A percentile compares a stretch with the other conserved stretches of the same genome.
phyloP scores from a whole-genome alignment of 768 basidiomycete species.

The Pilatotrama ljubarskyi region DNA sequence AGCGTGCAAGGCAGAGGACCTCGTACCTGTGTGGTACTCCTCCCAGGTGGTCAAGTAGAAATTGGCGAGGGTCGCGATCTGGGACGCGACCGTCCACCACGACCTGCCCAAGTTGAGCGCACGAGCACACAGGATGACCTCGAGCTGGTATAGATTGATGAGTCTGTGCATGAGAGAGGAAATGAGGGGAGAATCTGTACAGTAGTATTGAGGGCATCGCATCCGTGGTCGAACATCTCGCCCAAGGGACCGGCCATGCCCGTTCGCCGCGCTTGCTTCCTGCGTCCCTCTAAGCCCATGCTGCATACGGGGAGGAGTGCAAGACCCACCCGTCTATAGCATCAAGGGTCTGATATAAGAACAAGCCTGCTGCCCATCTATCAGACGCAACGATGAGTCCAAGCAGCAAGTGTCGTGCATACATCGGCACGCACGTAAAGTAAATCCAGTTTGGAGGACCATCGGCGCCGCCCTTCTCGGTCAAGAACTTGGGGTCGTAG shows the following conservation, averaged over 20 bases:
- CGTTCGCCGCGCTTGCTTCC: slow-evolving; percentile 93
- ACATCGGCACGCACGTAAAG: slow-evolving; percentile 62
- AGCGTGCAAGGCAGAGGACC: too few relatives aligned
- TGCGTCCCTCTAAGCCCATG: slow-evolving; percentile 28
- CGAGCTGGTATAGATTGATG: slow-evolving; percentile 54
- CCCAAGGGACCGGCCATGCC: slow-evolving; percentile 98
- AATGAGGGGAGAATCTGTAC: slow-evolving; percentile 43
- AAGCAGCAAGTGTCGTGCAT: not conserved
- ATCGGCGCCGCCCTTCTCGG: slow-evolving; percentile 59
- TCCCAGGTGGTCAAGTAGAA: slow-evolving; percentile 81
- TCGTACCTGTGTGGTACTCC: slow-evolving; percentile 81
- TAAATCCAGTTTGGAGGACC: slow-evolving; percentile 87
- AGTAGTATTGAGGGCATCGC: slow-evolving; percentile 94
- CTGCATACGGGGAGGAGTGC: not conserved
- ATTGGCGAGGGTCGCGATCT: slow-evolving; percentile 65
- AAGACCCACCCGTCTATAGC: slow-evolving; percentile 79
- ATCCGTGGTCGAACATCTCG: slow-evolving; percentile 98
- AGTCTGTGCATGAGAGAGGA: not conserved
- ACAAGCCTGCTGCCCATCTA: slow-evolving; percentile 88
- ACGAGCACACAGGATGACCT: slow-evolving; percentile 76
- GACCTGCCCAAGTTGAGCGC: slow-evolving; percentile 91
- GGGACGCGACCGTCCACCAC: slow-evolving; percentile 96
- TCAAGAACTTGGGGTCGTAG: slow-evolving; percentile 78
- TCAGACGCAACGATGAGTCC: not conserved
- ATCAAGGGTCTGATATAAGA: slow-evolving; percentile 88